Evolutionary conservation across 768 basidiomycete species (phyloP).

Genomic region (Pilatotrama ljubarskyi): DNA sequence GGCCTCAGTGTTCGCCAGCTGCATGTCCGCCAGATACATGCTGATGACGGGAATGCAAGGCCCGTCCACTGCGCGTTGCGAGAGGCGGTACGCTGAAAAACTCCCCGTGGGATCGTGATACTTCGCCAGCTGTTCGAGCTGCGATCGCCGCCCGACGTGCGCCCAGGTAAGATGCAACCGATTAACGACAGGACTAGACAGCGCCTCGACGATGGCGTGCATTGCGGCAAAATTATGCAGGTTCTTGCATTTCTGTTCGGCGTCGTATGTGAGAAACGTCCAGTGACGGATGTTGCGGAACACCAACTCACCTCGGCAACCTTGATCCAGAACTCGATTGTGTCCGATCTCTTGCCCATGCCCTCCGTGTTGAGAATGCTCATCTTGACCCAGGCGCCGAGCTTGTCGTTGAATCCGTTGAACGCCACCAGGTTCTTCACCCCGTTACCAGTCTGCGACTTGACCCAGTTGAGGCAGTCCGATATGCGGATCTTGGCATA

Average conservation of each 20-base stretch:
- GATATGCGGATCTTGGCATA: slow-evolving; percentile 70
- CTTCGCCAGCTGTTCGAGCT: slow-evolving; percentile 51
- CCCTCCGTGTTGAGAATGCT: slow-evolving; percentile 57
- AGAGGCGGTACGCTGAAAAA: slow-evolving; percentile 54
- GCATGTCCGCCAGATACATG: slow-evolving; percentile 62
- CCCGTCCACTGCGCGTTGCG: slow-evolving; percentile 42
- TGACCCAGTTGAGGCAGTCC: slow-evolving; percentile 72
- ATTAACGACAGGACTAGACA: slow-evolving; percentile 59
- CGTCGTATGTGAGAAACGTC: slow-evolving; percentile 15
- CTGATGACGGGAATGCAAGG: slow-evolving; percentile 71
- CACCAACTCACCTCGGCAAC: slow-evolving; percentile 65
- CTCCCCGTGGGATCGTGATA: slow-evolving; percentile 61
- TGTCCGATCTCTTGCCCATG: slow-evolving; percentile 54
- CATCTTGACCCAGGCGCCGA: slow-evolving; percentile 66
- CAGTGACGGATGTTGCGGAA: background rate
- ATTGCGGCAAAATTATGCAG: slow-evolving; percentile 69
- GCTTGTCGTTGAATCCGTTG: slow-evolving; percentile 58
- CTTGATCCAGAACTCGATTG: slow-evolving; percentile 73
- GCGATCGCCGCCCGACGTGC: slow-evolving; percentile 53
- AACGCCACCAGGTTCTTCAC: slow-evolving; percentile 53
- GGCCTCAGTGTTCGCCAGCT: slow-evolving; percentile 54
- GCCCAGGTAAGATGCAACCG: slow-evolving; percentile 66
- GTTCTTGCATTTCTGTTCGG: slow-evolving; percentile 58
- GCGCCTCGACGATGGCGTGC: slow-evolving; percentile 63
- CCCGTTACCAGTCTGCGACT: slow-evolving; percentile 36